Evolutionary conservation across 2,329 filamentous ascomycete genomes (phyloP), one percentile per base, ranked within the genome.

Genomic region (Ceratocystis albifundus): DNA sequence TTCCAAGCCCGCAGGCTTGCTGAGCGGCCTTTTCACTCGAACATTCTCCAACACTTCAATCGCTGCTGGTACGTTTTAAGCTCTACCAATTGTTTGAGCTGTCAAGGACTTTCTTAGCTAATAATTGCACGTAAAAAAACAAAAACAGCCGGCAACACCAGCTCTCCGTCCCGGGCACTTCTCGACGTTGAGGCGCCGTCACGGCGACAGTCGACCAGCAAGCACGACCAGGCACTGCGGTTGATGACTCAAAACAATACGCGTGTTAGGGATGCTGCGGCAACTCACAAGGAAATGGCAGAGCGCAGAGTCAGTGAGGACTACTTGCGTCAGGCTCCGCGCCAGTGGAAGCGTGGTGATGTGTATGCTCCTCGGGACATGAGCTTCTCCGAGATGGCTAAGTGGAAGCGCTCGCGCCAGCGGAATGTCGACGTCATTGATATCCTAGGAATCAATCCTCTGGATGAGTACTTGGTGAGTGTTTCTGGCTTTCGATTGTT

Each of bases 341-440:
- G 92, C 61, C 80, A 82, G 50, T 97, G 88, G 87, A 80, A 80
- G 71, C 72, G 78, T 0, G 94, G 94, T 71, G 92, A 97, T 74
- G 82, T 96, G 64, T 97, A 97, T 77, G 83, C 91, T 68, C 94
- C 94, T 44, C 89, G 92, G 74, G 94, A 99, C 76, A 76, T 99
- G 73, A 88, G 84, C 66, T 81, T 85, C 28, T 77, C 79, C 45
- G 92, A 96, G 82, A 87, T 89, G 84, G 77, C 77, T 73, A 96
- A 96, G 80, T 96, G 88, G 88, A 85, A 82, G 75, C 80, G 77
- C 74, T 77, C 77, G 70, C 82, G 82, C 68, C 75, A 78, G 25
- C 83, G 84, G 66, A 77, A 80, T 50, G 79, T 74, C 65, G 93
- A 99, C 75, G 84, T 88, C 5, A 85, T 96, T 70, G 91, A 96